Evolutionary conservation across 371 early-diverging fungal species (phyloP).

Genomic region (Rhizopus stolonifer): DNA sequence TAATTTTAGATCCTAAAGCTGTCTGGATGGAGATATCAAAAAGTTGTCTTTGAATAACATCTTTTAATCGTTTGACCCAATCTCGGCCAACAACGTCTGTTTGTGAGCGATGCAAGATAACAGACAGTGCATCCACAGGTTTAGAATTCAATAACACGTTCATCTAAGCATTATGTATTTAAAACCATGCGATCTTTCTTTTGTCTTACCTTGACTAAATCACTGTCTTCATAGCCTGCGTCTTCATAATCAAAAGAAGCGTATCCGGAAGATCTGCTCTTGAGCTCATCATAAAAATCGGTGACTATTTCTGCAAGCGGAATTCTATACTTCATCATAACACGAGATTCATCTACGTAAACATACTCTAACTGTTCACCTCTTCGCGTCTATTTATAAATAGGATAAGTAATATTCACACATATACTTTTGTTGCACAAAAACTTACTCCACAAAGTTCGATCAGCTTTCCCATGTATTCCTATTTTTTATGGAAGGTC

Average conservation of each 20-base stretch:
- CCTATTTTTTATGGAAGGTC: no score
- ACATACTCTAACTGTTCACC: slow-evolving; percentile 85
- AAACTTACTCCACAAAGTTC: slow-evolving; percentile 81
- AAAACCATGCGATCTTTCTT: neutral
- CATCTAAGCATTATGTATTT: slow-evolving; percentile 48
- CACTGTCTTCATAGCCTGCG: slow-evolving; percentile 82
- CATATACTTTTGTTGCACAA: neutral
- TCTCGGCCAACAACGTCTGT: slow-evolving; percentile 76
- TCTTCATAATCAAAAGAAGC: slow-evolving; percentile 97
- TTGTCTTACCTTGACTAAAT: slow-evolving; percentile 85
- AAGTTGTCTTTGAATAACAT: slow-evolving; percentile 82
- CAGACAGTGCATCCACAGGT: slow-evolving; percentile 91
- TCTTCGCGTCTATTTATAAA: slow-evolving; percentile 55
- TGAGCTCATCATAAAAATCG: slow-evolving; percentile 93
- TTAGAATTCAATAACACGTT: slow-evolving; percentile 87
- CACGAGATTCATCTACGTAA: slow-evolving; percentile 84
- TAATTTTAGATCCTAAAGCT: slow-evolving; percentile 75
- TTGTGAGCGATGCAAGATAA: slow-evolving; percentile 81
- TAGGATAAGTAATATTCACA: slow-evolving; percentile 1
- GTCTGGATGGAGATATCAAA: slow-evolving; percentile 95
- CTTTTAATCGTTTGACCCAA: slow-evolving; percentile 80
- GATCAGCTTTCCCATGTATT: slow-evolving; percentile 89
- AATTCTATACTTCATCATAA: slow-evolving; percentile 83
- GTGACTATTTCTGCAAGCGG: slow-evolving; percentile 93
- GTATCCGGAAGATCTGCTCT: slow-evolving; percentile 90